A percentile compares a stretch with the other conserved stretches of the same genome.
These are phyloP conservation scores for Ceratocystis lukuohia DNA, from an alignment of 2,329 filamentous ascomycete species.

Conservation along the genomic window DNA sequence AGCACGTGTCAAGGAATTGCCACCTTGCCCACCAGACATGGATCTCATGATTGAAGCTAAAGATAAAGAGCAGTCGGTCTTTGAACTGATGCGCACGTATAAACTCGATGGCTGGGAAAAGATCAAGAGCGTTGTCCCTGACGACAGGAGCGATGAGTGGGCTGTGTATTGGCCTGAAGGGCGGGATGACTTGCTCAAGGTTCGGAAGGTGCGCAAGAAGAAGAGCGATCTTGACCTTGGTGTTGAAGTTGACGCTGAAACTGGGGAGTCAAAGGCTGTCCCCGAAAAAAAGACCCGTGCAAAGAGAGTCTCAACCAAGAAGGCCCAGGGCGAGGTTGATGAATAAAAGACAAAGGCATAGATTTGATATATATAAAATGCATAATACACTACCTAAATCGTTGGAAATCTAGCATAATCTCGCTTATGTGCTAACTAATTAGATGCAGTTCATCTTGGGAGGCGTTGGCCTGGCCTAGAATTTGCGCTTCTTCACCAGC, in stretches of 20 bases:
- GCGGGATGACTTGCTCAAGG: constrained; percentile 80
- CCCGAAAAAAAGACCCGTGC: background rate
- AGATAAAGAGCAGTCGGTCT: constrained; percentile 93
- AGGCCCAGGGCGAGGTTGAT: background rate
- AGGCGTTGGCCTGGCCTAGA: background rate
- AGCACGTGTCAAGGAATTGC: constrained; percentile 62
- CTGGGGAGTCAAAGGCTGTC: background rate
- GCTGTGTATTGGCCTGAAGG: constrained; percentile 55
- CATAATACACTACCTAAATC: background rate
- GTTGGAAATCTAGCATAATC: background rate
- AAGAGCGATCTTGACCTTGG: constrained; percentile 25
- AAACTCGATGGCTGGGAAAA: constrained; percentile 66
- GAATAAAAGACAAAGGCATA: background rate
- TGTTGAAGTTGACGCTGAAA: background rate
- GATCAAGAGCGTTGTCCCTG: constrained; percentile 65
- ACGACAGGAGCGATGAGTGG: constrained; percentile 27
- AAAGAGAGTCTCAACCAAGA: background rate
- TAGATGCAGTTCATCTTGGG: background rate
- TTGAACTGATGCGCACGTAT: constrained; percentile 82
- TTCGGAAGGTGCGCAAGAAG: constrained; percentile 56
- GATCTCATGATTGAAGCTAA: constrained; percentile 99
- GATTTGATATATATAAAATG: background rate
- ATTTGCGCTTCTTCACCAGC: constrained; percentile 17
- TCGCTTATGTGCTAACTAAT: background rate
- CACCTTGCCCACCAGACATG: constrained; percentile 70